Percentiles rank a stretch among this genome's conserved stretches.
phyloP scores from a whole-genome alignment of 2,329 filamentous ascomycete genomes.

The Cladophialophora bantiana region DNA sequence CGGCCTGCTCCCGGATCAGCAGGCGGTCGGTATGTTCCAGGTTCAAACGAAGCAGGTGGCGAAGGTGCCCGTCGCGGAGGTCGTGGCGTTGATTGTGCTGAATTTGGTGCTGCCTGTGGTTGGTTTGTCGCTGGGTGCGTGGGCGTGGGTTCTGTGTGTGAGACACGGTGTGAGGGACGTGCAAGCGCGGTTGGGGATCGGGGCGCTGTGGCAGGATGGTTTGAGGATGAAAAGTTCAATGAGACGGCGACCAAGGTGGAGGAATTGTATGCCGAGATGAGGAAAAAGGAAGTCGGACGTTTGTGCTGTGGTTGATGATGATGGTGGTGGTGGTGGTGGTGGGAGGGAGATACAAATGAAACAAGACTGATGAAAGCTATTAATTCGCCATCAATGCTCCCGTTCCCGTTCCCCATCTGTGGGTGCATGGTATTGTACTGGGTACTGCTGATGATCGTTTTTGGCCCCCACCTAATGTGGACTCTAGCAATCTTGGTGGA shows the following conservation, averaged over 20 bases:
- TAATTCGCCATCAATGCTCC: not conserved
- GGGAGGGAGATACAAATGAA: not conserved
- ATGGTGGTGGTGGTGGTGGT: not conserved
- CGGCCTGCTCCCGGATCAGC: not conserved
- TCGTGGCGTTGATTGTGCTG: slow-evolving; percentile 11
- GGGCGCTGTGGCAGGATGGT: slow-evolving; percentile 4
- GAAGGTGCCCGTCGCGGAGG: slow-evolving; percentile 8
- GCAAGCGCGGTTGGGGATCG: slow-evolving; percentile 8
- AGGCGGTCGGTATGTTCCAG: slow-evolving; percentile 1
- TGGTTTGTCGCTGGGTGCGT: slow-evolving; percentile 2
- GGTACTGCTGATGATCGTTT: no score
- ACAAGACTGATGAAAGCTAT: not conserved
- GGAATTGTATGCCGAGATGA: slow-evolving; percentile 3
- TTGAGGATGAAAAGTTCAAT: slow-evolving; percentile 12
- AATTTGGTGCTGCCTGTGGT: slow-evolving; percentile 12
- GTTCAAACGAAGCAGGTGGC: slow-evolving; percentile 9
- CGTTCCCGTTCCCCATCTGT: not conserved
- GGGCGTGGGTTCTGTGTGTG: slow-evolving; percentile 5
- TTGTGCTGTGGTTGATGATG: slow-evolving; percentile 2
- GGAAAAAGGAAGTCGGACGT: not conserved
- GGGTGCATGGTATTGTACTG: no score
- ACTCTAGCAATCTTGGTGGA: not conserved
- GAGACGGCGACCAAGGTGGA: slow-evolving; percentile 6
- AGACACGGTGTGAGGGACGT: slow-evolving; percentile 8
- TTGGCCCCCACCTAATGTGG: no score